Evolutionary conservation across 768 basidiomycete species (phyloP).

Genomic region (Serendipita sp.): DNA sequence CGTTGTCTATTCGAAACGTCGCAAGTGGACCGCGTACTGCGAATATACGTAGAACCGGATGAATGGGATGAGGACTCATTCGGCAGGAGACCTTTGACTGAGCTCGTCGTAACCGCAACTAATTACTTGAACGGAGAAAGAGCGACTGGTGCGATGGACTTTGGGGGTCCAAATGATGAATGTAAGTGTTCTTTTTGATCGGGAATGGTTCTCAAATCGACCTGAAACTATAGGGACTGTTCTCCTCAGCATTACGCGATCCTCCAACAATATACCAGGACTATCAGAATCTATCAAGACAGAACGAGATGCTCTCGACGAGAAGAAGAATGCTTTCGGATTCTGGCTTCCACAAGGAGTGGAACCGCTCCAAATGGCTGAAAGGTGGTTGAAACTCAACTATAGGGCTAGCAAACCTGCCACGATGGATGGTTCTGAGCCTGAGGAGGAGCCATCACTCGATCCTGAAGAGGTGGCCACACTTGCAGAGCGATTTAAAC

Average conservation of each 20-base stretch:
- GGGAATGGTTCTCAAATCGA: not conserved
- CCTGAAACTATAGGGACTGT: conserved; percentile 23
- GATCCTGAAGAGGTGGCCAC: conserved; percentile 8
- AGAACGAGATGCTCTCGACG: not conserved
- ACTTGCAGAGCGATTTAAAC: conserved; percentile 23
- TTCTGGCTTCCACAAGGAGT: not conserved
- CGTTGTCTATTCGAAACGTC: conserved; percentile 46
- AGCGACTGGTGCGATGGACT: conserved; percentile 24
- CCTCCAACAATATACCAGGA: conserved; percentile 1
- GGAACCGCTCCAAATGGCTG: not conserved
- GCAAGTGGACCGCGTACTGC: conserved; percentile 28
- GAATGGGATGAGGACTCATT: conserved; percentile 17
- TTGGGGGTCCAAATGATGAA: conserved; percentile 18
- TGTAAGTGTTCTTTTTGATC: conserved; percentile 17
- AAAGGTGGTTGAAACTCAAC: not conserved
- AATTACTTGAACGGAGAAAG: conserved; percentile 31
- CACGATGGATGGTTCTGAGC: not conserved
- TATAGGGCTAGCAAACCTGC: not conserved
- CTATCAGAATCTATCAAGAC: not conserved
- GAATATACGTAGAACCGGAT: conserved; percentile 51
- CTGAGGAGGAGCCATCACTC: conserved; percentile 15
- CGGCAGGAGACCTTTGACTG: conserved; percentile 33
- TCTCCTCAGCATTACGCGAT: conserved; percentile 10
- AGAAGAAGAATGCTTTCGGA: not conserved
- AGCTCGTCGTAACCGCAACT: conserved; percentile 36